Evolutionary conservation across 1,139 yeast genomes (phyloP).

Genomic region (Nakaseomyces bracarensis): DNA sequence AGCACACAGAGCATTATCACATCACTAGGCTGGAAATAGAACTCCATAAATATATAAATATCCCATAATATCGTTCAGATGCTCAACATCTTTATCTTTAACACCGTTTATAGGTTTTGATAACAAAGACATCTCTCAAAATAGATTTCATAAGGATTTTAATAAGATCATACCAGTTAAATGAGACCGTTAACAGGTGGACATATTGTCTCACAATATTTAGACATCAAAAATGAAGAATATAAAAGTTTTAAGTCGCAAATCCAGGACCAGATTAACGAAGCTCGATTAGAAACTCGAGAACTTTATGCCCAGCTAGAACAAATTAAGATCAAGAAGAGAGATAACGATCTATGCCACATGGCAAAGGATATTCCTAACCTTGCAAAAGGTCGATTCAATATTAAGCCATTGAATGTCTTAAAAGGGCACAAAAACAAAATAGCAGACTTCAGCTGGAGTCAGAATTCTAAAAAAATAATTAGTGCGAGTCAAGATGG

Average conservation of each 20-base stretch:
- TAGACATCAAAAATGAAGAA: neutral
- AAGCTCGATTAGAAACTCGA: slow-evolving; percentile 42
- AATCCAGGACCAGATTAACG: slow-evolving; percentile 28
- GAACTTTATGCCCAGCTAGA: slow-evolving; percentile 44
- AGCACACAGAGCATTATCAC: too few species aligned
- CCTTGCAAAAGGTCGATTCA: slow-evolving; percentile 22
- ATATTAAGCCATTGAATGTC: slow-evolving; percentile 35
- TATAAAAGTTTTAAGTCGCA: slow-evolving; percentile 16
- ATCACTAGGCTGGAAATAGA: too few species aligned
- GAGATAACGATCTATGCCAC: slow-evolving; percentile 41
- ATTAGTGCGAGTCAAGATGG: slow-evolving; percentile 85
- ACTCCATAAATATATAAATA: too few species aligned
- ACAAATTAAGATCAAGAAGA: slow-evolving; percentile 36
- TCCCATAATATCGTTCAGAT: too few species aligned
- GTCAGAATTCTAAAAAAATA: slow-evolving; percentile 48
- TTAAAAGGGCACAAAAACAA: slow-evolving; percentile 72
- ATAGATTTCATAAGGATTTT: too few species aligned
- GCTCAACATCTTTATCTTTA: too few species aligned
- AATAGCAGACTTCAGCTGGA: slow-evolving; percentile 63
- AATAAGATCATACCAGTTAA: too few species aligned
- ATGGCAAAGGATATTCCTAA: slow-evolving; percentile 33
- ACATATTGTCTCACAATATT: slow-evolving; percentile 1
- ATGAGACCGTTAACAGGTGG: neutral
- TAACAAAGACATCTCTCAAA: too few species aligned
- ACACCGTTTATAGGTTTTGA: too few species aligned